Evolutionary conservation across 2,329 filamentous ascomycete species (phyloP).

Genomic region (Colletotrichum sp.): DNA sequence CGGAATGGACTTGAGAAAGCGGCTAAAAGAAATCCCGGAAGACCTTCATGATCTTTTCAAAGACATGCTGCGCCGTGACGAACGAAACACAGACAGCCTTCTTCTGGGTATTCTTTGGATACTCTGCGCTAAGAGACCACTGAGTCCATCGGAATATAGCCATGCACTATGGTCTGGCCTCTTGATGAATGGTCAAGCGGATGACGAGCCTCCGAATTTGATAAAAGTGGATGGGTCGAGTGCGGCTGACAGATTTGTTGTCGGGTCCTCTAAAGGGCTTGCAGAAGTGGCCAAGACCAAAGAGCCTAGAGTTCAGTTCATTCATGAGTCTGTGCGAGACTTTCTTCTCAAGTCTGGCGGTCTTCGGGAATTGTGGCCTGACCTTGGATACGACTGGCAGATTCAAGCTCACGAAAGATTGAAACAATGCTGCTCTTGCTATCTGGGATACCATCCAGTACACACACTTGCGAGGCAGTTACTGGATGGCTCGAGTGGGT

Average conservation of each 20-base stretch:
- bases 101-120: slow-evolving; percentile 59
- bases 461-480: background rate
- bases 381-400: slow-evolving; percentile 33
- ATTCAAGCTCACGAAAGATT: slow-evolving; percentile 45
- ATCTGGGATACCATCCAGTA: slow-evolving; percentile 31
- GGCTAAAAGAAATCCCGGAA: slow-evolving; percentile 38
- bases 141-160: slow-evolving; percentile 50
- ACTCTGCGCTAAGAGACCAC: slow-evolving; percentile 49
- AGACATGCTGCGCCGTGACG: slow-evolving; percentile 56
- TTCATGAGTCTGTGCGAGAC: slow-evolving; percentile 56
- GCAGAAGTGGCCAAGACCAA: slow-evolving; percentile 43
- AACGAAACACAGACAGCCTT: slow-evolving; percentile 41
- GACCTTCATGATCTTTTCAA: slow-evolving; percentile 54
- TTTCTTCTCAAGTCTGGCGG: slow-evolving; percentile 45
- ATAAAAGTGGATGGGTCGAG: slow-evolving; percentile 1
- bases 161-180: slow-evolving; percentile 39
- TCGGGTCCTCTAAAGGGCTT: slow-evolving; percentile 54
- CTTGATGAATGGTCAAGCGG: background rate
- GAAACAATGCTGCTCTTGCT: slow-evolving; percentile 46
- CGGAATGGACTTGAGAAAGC: slow-evolving; percentile 26
- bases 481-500: background rate
- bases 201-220: slow-evolving; percentile 27
- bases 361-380: slow-evolving; percentile 31
- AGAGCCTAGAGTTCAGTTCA: slow-evolving; percentile 51
- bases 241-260: slow-evolving; percentile 37